Conservation (phyloP, 2,329 filamentous ascomycete genomes). For the Penicillium sp. region DNA sequence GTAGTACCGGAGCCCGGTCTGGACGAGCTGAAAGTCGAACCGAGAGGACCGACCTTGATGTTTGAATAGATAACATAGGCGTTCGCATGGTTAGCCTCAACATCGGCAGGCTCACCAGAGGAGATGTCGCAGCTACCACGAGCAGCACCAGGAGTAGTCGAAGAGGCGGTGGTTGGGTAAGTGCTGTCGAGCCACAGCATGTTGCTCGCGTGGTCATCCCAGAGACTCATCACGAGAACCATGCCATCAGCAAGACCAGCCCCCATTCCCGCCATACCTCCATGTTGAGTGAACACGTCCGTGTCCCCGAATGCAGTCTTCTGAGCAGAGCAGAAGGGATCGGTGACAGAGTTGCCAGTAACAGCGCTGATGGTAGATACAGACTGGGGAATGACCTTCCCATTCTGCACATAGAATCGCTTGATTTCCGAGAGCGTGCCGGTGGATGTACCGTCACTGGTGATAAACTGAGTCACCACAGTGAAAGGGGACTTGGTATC, state of each 20-base stretch:
- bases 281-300: conserved; percentile 52
- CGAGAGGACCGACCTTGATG: conserved; percentile 58
- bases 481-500: conserved; percentile 60
- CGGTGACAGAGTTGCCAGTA: conserved; percentile 54
- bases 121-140: conserved; percentile 55
- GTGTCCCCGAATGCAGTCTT: conserved; percentile 56
- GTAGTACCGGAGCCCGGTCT: conserved; percentile 9
- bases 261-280: conserved; percentile 47
- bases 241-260: conserved; percentile 38
- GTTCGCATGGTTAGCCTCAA: conserved; percentile 49
- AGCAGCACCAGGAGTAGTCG: conserved; percentile 47
- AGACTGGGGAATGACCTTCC: conserved; percentile 57
- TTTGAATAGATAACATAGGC: conserved; percentile 57
- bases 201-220: conserved; percentile 65
- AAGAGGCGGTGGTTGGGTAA: conserved; percentile 52
- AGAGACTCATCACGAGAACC: conserved; percentile 60
- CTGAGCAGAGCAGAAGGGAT: conserved; percentile 56
- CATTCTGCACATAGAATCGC: conserved; percentile 64
- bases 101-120: conserved; percentile 51
- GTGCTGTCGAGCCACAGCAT: conserved; percentile 73
- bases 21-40: conserved; percentile 46
- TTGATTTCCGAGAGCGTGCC: conserved; percentile 60
- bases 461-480: conserved; percentile 67
- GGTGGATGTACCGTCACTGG: conserved; percentile 46
- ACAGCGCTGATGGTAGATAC: conserved; percentile 47